Evolutionary conservation across 495 filamentous ascomycete genomes (phyloP).

Genomic region (Penicillium roqueforti): DNA sequence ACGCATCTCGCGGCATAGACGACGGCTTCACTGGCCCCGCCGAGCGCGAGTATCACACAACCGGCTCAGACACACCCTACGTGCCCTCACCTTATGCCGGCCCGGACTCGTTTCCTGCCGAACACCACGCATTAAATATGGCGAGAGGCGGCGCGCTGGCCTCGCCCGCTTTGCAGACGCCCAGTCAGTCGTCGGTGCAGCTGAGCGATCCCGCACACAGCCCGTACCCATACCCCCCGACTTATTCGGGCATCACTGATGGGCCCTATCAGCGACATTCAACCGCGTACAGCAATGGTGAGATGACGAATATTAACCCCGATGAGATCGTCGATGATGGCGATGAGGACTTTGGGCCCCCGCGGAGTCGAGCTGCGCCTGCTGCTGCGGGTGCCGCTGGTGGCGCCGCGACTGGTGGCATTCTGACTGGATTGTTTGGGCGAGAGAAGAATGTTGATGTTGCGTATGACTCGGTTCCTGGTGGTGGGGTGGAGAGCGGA

Average conservation of each 20-base stretch:
- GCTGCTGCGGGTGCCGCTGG: slow-evolving; percentile 46
- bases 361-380: slow-evolving; percentile 34
- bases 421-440: slow-evolving; percentile 40
- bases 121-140: slow-evolving; percentile 40
- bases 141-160: slow-evolving; percentile 33
- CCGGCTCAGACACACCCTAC: slow-evolving; percentile 44
- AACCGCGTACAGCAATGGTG: slow-evolving; percentile 48
- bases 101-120: slow-evolving; percentile 26
- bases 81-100: slow-evolving; percentile 31
- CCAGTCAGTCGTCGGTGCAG: slow-evolving; percentile 31
- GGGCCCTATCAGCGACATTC: slow-evolving; percentile 60
- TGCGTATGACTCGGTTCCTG: slow-evolving; percentile 53
- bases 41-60: slow-evolving; percentile 43
- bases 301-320: slow-evolving; percentile 61
- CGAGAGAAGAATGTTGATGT: slow-evolving; percentile 39
- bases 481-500: slow-evolving; percentile 24
- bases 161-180: slow-evolving; percentile 36
- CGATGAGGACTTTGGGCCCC: slow-evolving; percentile 65
- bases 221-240: slow-evolving; percentile 26
- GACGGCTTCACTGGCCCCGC: slow-evolving; percentile 35
- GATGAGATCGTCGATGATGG: slow-evolving; percentile 80
- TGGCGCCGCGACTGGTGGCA: slow-evolving; percentile 52
- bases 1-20: slow-evolving; percentile 56
- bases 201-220: slow-evolving; percentile 20
- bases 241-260: slow-evolving; percentile 39